phyloP scores from a whole-genome alignment of 441 rosid genomes.

The Pelargonium exstipulatum region DNA sequence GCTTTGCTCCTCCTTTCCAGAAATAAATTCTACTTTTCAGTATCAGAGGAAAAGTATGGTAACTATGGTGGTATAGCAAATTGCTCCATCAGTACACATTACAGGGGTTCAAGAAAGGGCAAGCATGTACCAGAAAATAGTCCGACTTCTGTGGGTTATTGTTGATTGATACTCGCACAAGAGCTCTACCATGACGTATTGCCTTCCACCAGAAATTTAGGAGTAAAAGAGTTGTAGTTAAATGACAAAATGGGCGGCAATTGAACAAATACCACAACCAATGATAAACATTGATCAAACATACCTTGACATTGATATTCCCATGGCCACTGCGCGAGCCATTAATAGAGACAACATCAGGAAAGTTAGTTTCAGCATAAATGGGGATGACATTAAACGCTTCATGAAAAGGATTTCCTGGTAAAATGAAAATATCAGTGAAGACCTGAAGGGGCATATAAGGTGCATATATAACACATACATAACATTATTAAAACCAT shows the following conservation, averaged over 20 bases:
- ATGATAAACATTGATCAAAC: slow-evolving; percentile 24
- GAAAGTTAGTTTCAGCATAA: slow-evolving; percentile 64
- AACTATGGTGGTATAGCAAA: not conserved
- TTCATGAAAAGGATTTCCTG: slow-evolving; percentile 81
- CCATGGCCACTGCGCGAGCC: slow-evolving; percentile 32
- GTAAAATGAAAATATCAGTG: slow-evolving; percentile 23
- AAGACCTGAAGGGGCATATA: slow-evolving; percentile 5
- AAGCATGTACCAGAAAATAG: slow-evolving; percentile 59
- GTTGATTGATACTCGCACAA: slow-evolving; percentile 58
- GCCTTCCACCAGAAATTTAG: slow-evolving; percentile 53
- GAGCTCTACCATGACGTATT: slow-evolving; percentile 68
- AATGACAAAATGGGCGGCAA: slow-evolving; percentile 11
- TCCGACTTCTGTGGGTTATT: slow-evolving; percentile 54
- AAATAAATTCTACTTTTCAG: slow-evolving; percentile 4
- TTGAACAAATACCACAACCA: slow-evolving; percentile 6
- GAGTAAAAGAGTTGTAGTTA: slow-evolving; percentile 17
- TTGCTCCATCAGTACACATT: slow-evolving; percentile 10
- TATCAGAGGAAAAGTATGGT: not conserved
- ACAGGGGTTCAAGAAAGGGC: slow-evolving; percentile 4
- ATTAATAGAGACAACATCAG: slow-evolving; percentile 53
- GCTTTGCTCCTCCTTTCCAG: not conserved
- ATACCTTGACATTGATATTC: slow-evolving; percentile 64
- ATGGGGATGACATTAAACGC: slow-evolving; percentile 49
- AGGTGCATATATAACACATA: slow-evolving; percentile 7
- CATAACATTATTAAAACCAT: slow-evolving; percentile 9